Evolutionary conservation across 2,329 filamentous ascomycete genomes (phyloP), one percentile per base, ranked within the genome.

Genomic region (Beauveria varroae): DNA sequence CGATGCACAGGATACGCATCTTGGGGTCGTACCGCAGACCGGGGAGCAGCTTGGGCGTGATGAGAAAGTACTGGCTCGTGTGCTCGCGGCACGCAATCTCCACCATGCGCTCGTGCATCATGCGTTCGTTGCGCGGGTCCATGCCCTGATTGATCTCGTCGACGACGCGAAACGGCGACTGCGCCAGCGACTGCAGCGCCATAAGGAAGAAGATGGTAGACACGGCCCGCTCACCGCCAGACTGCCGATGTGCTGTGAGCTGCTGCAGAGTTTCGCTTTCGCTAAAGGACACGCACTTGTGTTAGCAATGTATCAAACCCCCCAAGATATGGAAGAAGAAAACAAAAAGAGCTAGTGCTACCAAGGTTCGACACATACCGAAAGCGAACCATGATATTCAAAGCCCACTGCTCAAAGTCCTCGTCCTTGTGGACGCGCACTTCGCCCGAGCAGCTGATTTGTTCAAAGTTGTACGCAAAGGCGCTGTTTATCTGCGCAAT

Each of bases 141-240:
- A 99, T 99, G 66, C 95, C 95, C 76, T 99, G 95, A 72, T 99
- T 99, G 81, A 99, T 99, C 78, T 99, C 95, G 75, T 99, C 95
- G 63, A 99, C 95, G 55, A 99, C 93, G 57, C 95, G 91, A 83
- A 99, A 99, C 1, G 95, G 95, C 3, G 93, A 92, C 69, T 92
- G 89, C 18, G 95, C 93, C 69, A 99, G 87, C 55, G 90, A 90
- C 74, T 99, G 95, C 28, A 99, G 84, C 5, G 95, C 91, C 93
- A 99, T 98, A 61, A 99, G 90, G 77, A 96, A 99, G 81, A 98
- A 99, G 71, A 98, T 96, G 16, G 95, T 99, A 24, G 91, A 96
- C 24, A 99, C 93, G 26, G 95, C 91, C 63, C 95, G 89, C 77
- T 99, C 95, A 65, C 95, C 95, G 68, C 95, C 95, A 1, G 93